Evolutionary conservation across 225 moss, liverwort and hornwort species (phyloP), one percentile per base, ranked within the genome.

Genomic region (Bryoerythrophyllum caledonicum): DNA sequence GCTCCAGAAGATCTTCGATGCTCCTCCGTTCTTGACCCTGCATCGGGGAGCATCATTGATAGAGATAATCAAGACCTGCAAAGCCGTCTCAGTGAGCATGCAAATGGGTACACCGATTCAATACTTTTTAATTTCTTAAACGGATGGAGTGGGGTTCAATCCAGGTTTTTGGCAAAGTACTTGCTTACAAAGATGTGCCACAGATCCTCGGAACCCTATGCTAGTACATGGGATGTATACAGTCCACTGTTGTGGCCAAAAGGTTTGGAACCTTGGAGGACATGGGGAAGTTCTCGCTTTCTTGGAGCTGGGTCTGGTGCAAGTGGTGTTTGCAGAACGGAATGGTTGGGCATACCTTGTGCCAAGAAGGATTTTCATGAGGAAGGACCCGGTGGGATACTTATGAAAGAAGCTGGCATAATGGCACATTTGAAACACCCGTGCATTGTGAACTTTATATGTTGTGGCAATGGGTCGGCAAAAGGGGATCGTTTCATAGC

Each of bases 401-500:
- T 67, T 11, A 0, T 20, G 49, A 49, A 30, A 20, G 67, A 68
- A 32, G 68, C 68, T 6, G 52, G 68, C 7, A 51, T 68, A 52
- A 3, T 68, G 28, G 68, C 68, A n/a, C n/a, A 68, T 52, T 14
- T 68, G 68, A 52, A 52, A 3, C 68, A 68, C 32, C 68, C 68
- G 0, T n/a, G 51, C 28, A 32, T 68, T 13, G 32, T 68, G 6
- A 51, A 34, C 19, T 68, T 68, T n/a, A 6, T 51, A 12, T 68
- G 52, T 13, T 68, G 68, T 52, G 68, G 51, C 0, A 52, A n/a
- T 68, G 68, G 49, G 6, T 6, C 5, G n/a, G 30, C 6, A 10
- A 52, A 3, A 32, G 68, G 68, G 5, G 68, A 68, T 32, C 68
- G 68, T 32, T 68, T 68, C n/a, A 68, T 68, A 32, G 68, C 51